Conservation (phyloP, 1,284 basidiomycete species). For the Mycena citricolor region DNA sequence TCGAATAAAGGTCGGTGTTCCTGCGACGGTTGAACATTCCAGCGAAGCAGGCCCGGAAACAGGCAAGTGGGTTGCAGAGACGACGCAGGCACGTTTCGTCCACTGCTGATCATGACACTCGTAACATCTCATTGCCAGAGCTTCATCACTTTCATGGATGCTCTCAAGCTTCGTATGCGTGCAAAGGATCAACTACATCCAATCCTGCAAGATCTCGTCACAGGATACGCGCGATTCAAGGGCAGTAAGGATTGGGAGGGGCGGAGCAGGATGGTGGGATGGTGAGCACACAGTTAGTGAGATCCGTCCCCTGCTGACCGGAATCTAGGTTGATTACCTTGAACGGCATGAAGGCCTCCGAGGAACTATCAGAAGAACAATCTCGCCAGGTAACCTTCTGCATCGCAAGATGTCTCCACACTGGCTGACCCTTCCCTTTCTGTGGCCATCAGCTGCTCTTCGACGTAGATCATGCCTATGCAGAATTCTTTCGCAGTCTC, state of each 20-base stretch:
- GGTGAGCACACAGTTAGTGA: constrained; percentile 50
- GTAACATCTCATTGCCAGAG: constrained; percentile 47
- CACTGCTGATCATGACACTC: neutral
- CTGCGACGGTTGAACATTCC: constrained; percentile 94
- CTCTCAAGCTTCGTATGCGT: constrained; percentile 86
- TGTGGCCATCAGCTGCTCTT: constrained; percentile 72
- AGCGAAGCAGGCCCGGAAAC: constrained; percentile 83
- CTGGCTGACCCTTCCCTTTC: neutral
- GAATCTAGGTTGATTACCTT: constrained; percentile 85
- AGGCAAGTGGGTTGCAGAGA: constrained; percentile 98
- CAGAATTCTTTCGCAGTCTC: constrained; percentile 91
- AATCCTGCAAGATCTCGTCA: constrained; percentile 91
- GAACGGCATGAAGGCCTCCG: constrained; percentile 96
- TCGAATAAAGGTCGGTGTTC: constrained; percentile 88
- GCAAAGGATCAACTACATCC: constrained; percentile 98
- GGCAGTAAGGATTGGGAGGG: constrained; percentile 94
- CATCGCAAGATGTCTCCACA: neutral
- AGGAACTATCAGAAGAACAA: constrained; percentile 95
- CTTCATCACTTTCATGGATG: constrained; percentile 99
- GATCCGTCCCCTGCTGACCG: neutral
- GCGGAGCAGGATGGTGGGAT: constrained; percentile 88
- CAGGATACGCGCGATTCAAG: constrained; percentile 89
- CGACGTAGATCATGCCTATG: constrained; percentile 96
- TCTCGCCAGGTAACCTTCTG: constrained; percentile 71
- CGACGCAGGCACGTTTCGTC: constrained; percentile 74